Evolutionary conservation across 2,329 filamentous ascomycete genomes (phyloP), one percentile per base, ranked within the genome.

Genomic region (Colletotrichum sojae): DNA sequence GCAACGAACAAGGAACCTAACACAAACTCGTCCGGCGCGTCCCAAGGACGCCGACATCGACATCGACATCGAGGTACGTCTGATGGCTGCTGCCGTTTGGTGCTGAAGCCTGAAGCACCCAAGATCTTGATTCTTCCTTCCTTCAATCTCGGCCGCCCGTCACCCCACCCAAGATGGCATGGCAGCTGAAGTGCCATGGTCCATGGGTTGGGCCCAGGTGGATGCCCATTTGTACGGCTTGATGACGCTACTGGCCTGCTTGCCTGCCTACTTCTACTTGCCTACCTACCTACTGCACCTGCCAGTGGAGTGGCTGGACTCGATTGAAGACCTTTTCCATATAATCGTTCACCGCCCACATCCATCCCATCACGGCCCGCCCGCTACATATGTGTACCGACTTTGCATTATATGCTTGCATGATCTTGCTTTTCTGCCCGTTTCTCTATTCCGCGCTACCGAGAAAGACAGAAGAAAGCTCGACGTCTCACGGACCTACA

Each of bases 291-390:
- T 25, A 25, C 22, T 68, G 67, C 58, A 70, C n/a, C 55, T 67
- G 67, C 63, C 67, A 70, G 64, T 70, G 67, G 67, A 70, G 64
- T 70, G 67, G 67, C 67, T 70, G 67, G 63, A 69, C 25, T 15
- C 25, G 15, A 31, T 18, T 53, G 48, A 66, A 60, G 40, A 45
- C 46, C 48, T 49, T 52, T 40, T n/a, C 63, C 67, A 70, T 70
- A 70, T 70, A 70, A 68, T 52, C 55, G 61, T 49, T 53, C 46
- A 49, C 54, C 36, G 66, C 66, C 60, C 54, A 62, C 54, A 22
- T 25, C 55, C 31, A 43, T 52, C 55, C 49, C 31, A 48, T 56
- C 55, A 22, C 36, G 55, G 67, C 55, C 49, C 56, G 49, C 56
- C 22, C 4, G 51, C 31, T 39, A 25, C 22, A 25, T 25, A 62